Percentiles rank a stretch among this genome's conserved stretches.
phyloP scores from a whole-genome alignment of 805 yeast species.

The Wickerhamomyces chambardii region DNA sequence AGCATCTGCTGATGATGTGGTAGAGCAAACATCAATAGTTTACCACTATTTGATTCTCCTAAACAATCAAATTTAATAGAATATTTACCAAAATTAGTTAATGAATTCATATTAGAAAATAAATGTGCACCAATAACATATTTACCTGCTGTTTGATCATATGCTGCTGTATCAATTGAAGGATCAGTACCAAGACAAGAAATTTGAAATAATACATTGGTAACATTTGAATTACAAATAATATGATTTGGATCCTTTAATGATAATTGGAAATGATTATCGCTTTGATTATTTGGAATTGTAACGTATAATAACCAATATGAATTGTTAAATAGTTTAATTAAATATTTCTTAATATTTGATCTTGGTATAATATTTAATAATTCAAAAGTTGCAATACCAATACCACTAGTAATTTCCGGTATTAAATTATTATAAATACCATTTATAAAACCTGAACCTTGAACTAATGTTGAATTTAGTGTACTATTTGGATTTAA shows the following conservation, averaged over 20 bases:
- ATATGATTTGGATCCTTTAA: slow-evolving; percentile 27
- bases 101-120: neutral
- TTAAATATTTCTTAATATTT: slow-evolving; percentile 44
- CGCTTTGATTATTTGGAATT: slow-evolving; percentile 25
- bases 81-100: slow-evolving; percentile 27
- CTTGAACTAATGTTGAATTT: slow-evolving; percentile 62
- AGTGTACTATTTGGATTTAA: slow-evolving; percentile 31
- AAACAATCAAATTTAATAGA: slow-evolving; percentile 30
- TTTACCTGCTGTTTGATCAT: slow-evolving; percentile 57
- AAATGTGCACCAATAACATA: slow-evolving; percentile 38
- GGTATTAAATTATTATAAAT: slow-evolving; percentile 46
- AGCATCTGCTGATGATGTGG: slow-evolving; percentile 50
- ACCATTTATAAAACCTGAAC: slow-evolving; percentile 76
- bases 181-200: slow-evolving; percentile 36
- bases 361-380: slow-evolving; percentile 25
- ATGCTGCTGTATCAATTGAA: slow-evolving; percentile 17
- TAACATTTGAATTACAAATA: slow-evolving; percentile 23
- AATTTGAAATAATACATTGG: neutral
- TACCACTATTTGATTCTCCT: slow-evolving; percentile 38
- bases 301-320: slow-evolving; percentile 64
- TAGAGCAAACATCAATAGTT: slow-evolving; percentile 46
- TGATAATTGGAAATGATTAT: slow-evolving; percentile 11
- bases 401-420: slow-evolving; percentile 50
- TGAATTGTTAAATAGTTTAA: slow-evolving; percentile 43
- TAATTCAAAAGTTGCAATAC: slow-evolving; percentile 41